Percentiles rank a stretch among this genome's conserved stretches.
These are phyloP conservation scores for Colletotrichum plurivorum DNA, from an alignment of 2,329 filamentous ascomycete genomes.

Conservation along the genomic window DNA sequence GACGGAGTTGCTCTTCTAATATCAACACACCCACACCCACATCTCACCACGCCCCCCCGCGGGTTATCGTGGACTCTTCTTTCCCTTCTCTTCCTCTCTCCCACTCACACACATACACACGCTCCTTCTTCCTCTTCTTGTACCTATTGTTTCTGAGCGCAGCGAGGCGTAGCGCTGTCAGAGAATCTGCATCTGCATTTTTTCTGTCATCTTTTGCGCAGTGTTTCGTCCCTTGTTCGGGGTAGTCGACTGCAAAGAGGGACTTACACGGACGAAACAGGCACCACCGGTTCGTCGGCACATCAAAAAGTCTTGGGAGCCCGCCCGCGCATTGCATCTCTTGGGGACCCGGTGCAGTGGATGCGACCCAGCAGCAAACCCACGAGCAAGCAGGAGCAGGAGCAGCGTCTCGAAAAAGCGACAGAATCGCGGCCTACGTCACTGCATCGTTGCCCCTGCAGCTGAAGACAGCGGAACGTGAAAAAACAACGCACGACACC, in stretches of 20 bases:
- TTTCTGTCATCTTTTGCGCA: background rate
- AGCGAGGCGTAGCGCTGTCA: background rate
- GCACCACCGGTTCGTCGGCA: no score
- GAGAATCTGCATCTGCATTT: background rate
- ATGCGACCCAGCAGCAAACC: background rate
- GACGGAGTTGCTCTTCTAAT: background rate
- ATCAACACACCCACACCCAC: constrained; percentile 5
- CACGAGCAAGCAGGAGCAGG: background rate
- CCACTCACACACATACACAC: no score
- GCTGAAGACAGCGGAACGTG: constrained; percentile 11
- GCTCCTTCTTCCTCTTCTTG: no score
- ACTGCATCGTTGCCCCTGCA: constrained; percentile 21
- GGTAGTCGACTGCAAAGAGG: no score
- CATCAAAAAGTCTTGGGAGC: no score
- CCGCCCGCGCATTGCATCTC: no score
- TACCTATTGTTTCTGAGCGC: background rate
- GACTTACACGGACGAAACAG: no score
- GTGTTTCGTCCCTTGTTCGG: constrained; percentile 30
- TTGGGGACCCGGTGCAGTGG: background rate
- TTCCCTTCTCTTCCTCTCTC: no score
- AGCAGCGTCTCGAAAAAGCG: background rate
- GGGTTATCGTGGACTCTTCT: no score
- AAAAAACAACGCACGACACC: background rate
- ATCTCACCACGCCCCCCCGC: background rate
- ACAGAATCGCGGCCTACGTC: constrained; percentile 27